These are phyloP conservation scores for Pseudoscleropodium purum DNA, from an alignment of 225 moss, liverwort and hornwort species.

Conservation along the genomic window DNA sequence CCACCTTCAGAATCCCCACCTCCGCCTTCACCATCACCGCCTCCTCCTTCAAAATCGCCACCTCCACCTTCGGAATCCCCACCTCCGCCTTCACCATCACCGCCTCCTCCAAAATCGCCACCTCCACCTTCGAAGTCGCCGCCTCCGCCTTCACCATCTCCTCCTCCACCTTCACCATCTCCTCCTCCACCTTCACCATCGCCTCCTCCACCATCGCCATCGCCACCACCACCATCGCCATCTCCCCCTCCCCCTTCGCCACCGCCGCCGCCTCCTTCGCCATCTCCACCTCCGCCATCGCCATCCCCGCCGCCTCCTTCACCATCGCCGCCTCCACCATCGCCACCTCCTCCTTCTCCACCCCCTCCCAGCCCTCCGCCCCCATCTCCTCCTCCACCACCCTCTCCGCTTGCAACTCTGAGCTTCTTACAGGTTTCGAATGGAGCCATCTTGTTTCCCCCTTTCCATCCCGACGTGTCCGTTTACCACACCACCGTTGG, in stretches of 20 bases:
- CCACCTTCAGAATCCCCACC: neutral
- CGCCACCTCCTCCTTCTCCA: neutral
- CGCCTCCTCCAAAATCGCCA: neutral
- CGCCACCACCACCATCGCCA: neutral
- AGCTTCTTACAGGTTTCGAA: slow-evolving; percentile 21
- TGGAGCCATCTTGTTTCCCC: slow-evolving; percentile 11
- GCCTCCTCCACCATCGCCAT: neutral
- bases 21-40: rapidly evolving
- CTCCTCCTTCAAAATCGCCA: neutral
- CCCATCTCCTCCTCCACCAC: slow-evolving; percentile 19
- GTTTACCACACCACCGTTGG: slow-evolving; percentile 16
- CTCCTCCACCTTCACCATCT: slow-evolving; percentile 7
- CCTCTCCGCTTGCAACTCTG: slow-evolving; percentile 24
- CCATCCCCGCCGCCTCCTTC: neutral
- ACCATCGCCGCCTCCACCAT: neutral
- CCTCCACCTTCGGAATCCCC: neutral
- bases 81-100: neutral
- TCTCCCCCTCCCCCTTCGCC: neutral
- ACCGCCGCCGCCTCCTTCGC: neutral
- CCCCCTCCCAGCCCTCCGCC: neutral
- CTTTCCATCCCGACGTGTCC: slow-evolving; percentile 9
- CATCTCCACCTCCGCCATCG: neutral
- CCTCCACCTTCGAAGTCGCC: neutral
- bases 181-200: neutral
- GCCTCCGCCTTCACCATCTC: neutral